Percentiles rank a stretch among this genome's conserved stretches.
Conservation (phyloP, 768 basidiomycete genomes). For the Mycena epipterygia region DNA sequence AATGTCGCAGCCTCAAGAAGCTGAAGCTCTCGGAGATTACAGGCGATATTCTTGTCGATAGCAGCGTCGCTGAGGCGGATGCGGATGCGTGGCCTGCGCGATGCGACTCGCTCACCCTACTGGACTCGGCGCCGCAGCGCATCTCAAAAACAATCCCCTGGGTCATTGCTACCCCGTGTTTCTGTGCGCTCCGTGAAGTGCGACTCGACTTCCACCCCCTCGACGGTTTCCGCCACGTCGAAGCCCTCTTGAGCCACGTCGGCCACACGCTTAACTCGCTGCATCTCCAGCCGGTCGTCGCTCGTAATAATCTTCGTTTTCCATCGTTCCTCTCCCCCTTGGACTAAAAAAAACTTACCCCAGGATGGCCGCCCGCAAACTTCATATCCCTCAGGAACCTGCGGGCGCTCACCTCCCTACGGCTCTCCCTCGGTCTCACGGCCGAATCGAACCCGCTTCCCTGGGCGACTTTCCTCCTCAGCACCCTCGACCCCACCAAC, state of each 20-base stretch:
- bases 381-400: not conserved
- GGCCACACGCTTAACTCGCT: slow-evolving; percentile 3
- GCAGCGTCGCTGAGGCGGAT: not conserved
- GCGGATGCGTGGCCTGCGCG: not conserved
- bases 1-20: not conserved
- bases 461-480: slow-evolving; percentile 14
- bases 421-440: slow-evolving; percentile 23
- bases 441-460: slow-evolving; percentile 10
- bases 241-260: too few species aligned
- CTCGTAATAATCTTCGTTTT: not conserved
- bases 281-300: slow-evolving; percentile 24
- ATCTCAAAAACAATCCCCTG: not conserved
- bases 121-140: not conserved
- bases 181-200: slow-evolving; percentile 11
- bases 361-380: slow-evolving; percentile 10
- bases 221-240: too few species aligned
- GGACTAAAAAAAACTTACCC: not conserved
- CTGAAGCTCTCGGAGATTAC: slow-evolving; percentile 19
- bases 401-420: slow-evolving; percentile 11
- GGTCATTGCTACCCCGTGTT: not conserved
- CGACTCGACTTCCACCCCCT: slow-evolving; percentile 20
- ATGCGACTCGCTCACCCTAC: slow-evolving; percentile 6
- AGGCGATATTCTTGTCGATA: too few species aligned
- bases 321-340: not conserved
- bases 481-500: slow-evolving; percentile 1